Conservation (phyloP, 2,329 filamentous ascomycete species). For the Diaporthe sp. region DNA sequence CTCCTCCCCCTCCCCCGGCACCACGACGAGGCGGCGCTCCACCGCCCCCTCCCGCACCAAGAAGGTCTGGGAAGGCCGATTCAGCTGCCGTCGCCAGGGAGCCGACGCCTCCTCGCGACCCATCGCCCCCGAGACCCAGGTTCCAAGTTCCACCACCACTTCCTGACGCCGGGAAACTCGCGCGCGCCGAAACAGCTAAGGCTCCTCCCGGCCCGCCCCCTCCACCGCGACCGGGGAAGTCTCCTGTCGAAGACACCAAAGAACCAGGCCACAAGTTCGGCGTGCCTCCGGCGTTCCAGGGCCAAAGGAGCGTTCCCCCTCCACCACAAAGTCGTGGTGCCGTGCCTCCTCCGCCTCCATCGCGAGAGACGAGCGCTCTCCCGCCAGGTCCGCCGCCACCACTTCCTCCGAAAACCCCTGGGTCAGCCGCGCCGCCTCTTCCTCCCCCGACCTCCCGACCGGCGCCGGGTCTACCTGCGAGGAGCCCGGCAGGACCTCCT, state of each 20-base stretch:
- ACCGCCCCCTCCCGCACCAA: constrained; percentile 68
- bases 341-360: constrained; percentile 79
- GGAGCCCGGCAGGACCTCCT: constrained; percentile 50
- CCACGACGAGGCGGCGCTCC: constrained; percentile 53
- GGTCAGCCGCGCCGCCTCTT: constrained; percentile 59
- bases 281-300: constrained; percentile 84
- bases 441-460: constrained; percentile 66
- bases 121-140: constrained; percentile 76
- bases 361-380: constrained; percentile 50
- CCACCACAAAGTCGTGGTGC: constrained; percentile 79
- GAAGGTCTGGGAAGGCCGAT: constrained; percentile 69
- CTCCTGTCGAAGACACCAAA: constrained; percentile 75
- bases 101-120: constrained; percentile 75
- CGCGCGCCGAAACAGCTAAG: constrained; percentile 65
- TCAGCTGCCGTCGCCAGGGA: constrained; percentile 52
- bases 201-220: constrained; percentile 72
- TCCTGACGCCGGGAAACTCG: constrained; percentile 90
- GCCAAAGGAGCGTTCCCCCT: constrained; percentile 77
- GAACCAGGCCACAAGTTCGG: constrained; percentile 72
- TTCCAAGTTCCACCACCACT: constrained; percentile 91
- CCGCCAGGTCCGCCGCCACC: constrained; percentile 55
- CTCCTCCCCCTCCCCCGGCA: constrained; percentile 55
- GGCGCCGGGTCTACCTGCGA: constrained; percentile 58
- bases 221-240: constrained; percentile 77
- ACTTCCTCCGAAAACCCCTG: constrained; percentile 62